phyloP scores from a whole-genome alignment of 2,329 filamentous ascomycete genomes.

The Sclerotinia spermophila region DNA sequence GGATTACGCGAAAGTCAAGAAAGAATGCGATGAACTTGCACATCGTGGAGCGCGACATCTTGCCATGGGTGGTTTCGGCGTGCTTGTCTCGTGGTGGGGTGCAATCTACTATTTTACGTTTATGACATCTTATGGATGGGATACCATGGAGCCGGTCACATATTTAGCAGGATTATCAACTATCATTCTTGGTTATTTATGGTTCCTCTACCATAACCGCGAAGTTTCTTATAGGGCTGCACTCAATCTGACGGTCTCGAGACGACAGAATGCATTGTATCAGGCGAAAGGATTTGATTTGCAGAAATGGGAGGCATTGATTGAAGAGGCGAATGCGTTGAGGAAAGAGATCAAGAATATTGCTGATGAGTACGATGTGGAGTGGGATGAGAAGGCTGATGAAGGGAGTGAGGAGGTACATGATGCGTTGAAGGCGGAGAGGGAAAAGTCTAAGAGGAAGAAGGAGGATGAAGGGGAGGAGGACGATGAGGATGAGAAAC shows the following conservation, averaged over 20 bases:
- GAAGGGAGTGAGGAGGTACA: slow-evolving; percentile 65
- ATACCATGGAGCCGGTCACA: slow-evolving; percentile 85
- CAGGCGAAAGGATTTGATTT: slow-evolving; percentile 71
- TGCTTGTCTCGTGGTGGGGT: slow-evolving; percentile 65
- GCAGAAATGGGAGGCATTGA: slow-evolving; percentile 69
- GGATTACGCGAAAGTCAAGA: slow-evolving; percentile 68
- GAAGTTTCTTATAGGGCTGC: slow-evolving; percentile 85
- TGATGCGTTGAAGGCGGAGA: slow-evolving; percentile 53
- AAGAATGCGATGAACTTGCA: slow-evolving; percentile 74
- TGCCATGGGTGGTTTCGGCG: slow-evolving; percentile 73
- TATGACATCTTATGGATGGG: slow-evolving; percentile 78
- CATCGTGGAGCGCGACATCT: slow-evolving; percentile 74
- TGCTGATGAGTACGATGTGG: slow-evolving; percentile 83
- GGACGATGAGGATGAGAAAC: slow-evolving; percentile 15
- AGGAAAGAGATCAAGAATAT: slow-evolving; percentile 75
- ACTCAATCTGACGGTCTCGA: slow-evolving; percentile 80
- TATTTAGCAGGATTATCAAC: slow-evolving; percentile 84
- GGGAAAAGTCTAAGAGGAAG: slow-evolving; percentile 38
- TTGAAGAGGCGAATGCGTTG: slow-evolving; percentile 75
- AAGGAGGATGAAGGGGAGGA: slow-evolving; percentile 41
- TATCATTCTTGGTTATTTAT: slow-evolving; percentile 85
- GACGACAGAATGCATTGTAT: slow-evolving; percentile 74
- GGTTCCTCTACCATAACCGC: slow-evolving; percentile 89
- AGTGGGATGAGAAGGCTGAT: slow-evolving; percentile 77
- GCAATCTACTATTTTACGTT: slow-evolving; percentile 71